Percentiles rank a stretch among this genome's conserved stretches.
Evolutionary conservation across 495 filamentous ascomycete species (phyloP).

Genomic region (Schizothecium vesticola): DNA sequence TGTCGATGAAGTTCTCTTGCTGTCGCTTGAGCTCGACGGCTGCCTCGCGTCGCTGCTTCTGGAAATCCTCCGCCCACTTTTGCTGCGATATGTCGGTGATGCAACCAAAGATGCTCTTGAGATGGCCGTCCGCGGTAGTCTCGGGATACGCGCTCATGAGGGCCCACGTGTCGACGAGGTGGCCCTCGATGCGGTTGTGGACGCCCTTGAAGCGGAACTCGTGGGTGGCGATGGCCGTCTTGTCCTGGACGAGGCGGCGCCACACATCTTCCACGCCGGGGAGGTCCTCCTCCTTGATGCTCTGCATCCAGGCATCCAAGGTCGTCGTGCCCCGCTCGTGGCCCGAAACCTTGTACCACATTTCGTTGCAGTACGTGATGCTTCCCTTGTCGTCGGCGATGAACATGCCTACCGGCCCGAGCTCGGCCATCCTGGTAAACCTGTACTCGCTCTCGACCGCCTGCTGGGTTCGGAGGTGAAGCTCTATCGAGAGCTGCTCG

Average conservation of each 20-base stretch:
- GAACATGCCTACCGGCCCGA: slow-evolving; percentile 67
- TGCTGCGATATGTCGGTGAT: slow-evolving; percentile 53
- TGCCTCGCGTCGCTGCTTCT: slow-evolving; percentile 55
- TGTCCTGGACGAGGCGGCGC: slow-evolving; percentile 52
- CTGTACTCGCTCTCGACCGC: slow-evolving; percentile 64
- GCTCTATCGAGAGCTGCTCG: slow-evolving; percentile 60
- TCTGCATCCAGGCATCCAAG: slow-evolving; percentile 59
- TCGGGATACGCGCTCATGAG: slow-evolving; percentile 67
- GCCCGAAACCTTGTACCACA: slow-evolving; percentile 62
- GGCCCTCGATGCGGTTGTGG: slow-evolving; percentile 54
- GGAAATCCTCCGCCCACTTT: slow-evolving; percentile 58
- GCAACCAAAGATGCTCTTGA: slow-evolving; percentile 68
- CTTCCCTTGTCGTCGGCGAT: slow-evolving; percentile 57
- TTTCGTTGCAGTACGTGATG: slow-evolving; percentile 68
- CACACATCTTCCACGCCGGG: slow-evolving; percentile 49
- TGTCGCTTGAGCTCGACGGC: slow-evolving; percentile 62
- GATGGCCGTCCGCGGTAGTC: slow-evolving; percentile 46
- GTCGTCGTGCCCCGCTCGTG: slow-evolving; percentile 47
- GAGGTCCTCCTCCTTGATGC: slow-evolving; percentile 57
- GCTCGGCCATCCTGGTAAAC: slow-evolving; percentile 70
- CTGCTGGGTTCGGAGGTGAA: slow-evolving; percentile 61
- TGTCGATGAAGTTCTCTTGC: slow-evolving; percentile 84
- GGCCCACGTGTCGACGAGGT: slow-evolving; percentile 61
- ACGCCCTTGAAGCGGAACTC: slow-evolving; percentile 65
- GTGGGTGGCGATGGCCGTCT: slow-evolving; percentile 47